Percentiles rank a stretch among this genome's conserved stretches.
phyloP scores from a whole-genome alignment of 805 yeast genomes.

The Candida glaebosa region DNA sequence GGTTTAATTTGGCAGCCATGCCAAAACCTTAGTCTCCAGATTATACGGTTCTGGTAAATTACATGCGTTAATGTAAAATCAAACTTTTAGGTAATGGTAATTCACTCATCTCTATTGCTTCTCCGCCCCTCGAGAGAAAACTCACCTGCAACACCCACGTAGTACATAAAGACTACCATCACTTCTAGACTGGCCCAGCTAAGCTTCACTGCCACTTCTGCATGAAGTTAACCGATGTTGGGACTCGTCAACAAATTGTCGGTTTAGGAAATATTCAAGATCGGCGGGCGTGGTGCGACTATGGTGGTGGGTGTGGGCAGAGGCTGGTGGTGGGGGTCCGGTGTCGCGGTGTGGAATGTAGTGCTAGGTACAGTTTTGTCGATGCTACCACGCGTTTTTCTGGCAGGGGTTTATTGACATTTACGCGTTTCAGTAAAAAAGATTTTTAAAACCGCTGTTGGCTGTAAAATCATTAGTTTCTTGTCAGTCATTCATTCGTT shows the following conservation, averaged over 20 bases:
- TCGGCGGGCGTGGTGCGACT: background rate
- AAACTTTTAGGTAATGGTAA: too few species aligned
- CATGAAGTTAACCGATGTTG: background rate
- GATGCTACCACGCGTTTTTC: background rate
- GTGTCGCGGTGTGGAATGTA: background rate
- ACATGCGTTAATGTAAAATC: too few species aligned
- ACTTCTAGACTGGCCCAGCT: background rate
- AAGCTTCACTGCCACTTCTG: background rate
- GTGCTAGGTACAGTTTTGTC: background rate
- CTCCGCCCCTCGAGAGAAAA: too few species aligned
- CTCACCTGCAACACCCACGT: too few species aligned
- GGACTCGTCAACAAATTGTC: background rate
- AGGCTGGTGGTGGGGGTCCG: background rate
- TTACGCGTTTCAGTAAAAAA: background rate
- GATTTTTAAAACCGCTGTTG: background rate
- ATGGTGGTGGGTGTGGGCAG: background rate
- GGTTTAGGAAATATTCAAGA: background rate
- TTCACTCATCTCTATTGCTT: too few species aligned
- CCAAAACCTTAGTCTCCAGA: too few species aligned
- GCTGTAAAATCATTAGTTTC: background rate
- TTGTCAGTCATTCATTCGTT: conserved; percentile 1
- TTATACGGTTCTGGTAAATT: too few species aligned
- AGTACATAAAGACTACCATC: too few species aligned
- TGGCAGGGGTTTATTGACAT: conserved; percentile 1
- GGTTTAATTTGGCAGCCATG: too few species aligned